phyloP scores from a whole-genome alignment of 108 stramenopile genomes.

The Nitzschia sp. region DNA sequence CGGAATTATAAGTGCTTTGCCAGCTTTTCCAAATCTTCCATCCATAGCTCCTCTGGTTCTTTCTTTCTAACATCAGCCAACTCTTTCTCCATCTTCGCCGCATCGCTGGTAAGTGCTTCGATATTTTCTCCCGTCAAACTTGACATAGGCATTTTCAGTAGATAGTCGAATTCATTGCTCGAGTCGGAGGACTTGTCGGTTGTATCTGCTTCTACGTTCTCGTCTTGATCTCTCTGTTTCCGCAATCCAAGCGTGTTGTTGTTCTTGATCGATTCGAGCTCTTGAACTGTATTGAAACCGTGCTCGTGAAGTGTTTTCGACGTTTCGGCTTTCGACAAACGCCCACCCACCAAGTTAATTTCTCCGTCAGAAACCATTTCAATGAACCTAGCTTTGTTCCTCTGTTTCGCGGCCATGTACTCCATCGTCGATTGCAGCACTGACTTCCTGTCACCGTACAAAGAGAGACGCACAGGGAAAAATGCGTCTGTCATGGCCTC shows the following conservation, averaged over 20 bases:
- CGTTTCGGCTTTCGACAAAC: slow-evolving; percentile 70
- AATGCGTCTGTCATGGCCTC: slow-evolving; percentile 74
- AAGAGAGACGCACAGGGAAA: slow-evolving; percentile 68
- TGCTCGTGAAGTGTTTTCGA: slow-evolving; percentile 55
- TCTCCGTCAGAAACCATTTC: slow-evolving; percentile 61
- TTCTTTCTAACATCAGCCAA: slow-evolving; percentile 46
- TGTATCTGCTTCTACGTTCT: slow-evolving; percentile 6
- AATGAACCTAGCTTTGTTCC: slow-evolving; percentile 84
- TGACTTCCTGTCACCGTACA: slow-evolving; percentile 79
- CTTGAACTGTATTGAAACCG: slow-evolving; percentile 50
- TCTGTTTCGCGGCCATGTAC: slow-evolving; percentile 49
- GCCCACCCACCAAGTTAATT: slow-evolving; percentile 67
- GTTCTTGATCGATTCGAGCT: slow-evolving; percentile 55
- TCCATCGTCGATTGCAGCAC: slow-evolving; percentile 68
- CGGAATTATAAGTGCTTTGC: slow-evolving; percentile 43
- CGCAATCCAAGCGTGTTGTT: slow-evolving; percentile 36
- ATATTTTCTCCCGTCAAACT: slow-evolving; percentile 80
- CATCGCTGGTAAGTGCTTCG: slow-evolving; percentile 58
- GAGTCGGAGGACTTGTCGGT: slow-evolving; percentile 19
- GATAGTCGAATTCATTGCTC: slow-evolving; percentile 72
- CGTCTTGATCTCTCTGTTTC: not conserved
- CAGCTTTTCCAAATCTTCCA: slow-evolving; percentile 75
- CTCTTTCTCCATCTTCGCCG: slow-evolving; percentile 52
- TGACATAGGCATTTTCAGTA: slow-evolving; percentile 80
- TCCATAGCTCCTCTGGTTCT: slow-evolving; percentile 78